Evolutionary conservation across 495 filamentous ascomycete species (phyloP), one percentile per base, ranked within the genome.

Genomic region (Podospora conica): DNA sequence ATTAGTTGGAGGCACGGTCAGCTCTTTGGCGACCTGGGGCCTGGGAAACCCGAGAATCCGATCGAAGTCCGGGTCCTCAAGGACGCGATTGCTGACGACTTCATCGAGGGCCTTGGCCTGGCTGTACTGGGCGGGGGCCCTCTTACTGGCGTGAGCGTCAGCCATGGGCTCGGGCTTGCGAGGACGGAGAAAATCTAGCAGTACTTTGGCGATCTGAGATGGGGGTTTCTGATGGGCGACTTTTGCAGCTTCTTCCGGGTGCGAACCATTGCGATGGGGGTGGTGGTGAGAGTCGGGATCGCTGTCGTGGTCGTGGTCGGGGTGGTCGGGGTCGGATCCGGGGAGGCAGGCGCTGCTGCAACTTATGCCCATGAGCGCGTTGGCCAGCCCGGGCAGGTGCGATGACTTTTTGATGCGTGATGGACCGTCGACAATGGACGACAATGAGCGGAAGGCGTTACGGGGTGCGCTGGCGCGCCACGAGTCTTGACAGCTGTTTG

Each of bases 351-450:
- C 22, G 53, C 53, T 61, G 64, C 68, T 70, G 58, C 69, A 70
- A 27, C 29, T 60, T 55, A 55, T 59, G 27, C 69, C 69, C 69
- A 70, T 70, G 40, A 25, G 66, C 23, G 29, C 33, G 56, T 20
- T 40, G 22, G 55, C 21, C n/a, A 58, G 57, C 20, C 53, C 24
- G 22, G 8, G 53, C 54, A n/a, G 54, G 27, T 58, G 53, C 55
- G 29, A 55, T 29, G 21, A 57, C 7, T 15, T 25, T 22, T 11
- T 6, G 55, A 57, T 3, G 55, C 11, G 20, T 12, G 55, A 57
- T n/a, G 55, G 24, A 21, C 11, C 21, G 21, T 40, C 33, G 11
- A 40, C 33, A 40, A 40, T 12, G 12, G 33, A 40, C 15, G 33
- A 40, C 33, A 40, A 18, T 40, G 33, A 15, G 33, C 33, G 33